Conservation (phyloP, 2,329 filamentous ascomycete species). For the Colletotrichum cereale region DNA sequence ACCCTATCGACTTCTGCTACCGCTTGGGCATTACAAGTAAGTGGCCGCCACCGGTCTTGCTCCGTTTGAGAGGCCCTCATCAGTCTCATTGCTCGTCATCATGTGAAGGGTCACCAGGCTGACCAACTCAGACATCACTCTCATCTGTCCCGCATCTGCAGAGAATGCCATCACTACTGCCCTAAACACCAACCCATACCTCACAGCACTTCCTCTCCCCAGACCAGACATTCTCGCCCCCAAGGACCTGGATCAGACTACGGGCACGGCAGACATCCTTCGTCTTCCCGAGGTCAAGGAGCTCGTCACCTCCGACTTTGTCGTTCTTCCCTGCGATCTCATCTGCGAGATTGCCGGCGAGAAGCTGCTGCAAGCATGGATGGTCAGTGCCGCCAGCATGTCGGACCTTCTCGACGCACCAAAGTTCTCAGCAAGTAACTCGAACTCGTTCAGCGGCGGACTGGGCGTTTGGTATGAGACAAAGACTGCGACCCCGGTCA, state of each 20-base stretch:
- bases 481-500: constrained; percentile 79
- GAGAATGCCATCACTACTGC: constrained; percentile 75
- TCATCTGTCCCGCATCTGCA: constrained; percentile 75
- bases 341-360: constrained; percentile 91
- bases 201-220: constrained; percentile 79
- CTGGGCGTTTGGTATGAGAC: constrained; percentile 94
- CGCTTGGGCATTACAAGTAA: constrained; percentile 81
- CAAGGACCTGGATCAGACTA: constrained; percentile 81
- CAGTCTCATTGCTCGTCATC: constrained; percentile 1
- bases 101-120: constrained; percentile 40
- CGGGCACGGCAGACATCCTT: constrained; percentile 89
- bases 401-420: constrained; percentile 68
- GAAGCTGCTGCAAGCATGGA: constrained; percentile 89
- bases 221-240: constrained; percentile 84
- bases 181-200: constrained; percentile 81
- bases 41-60: constrained; percentile 43
- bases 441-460: constrained; percentile 74
- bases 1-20: constrained; percentile 87
- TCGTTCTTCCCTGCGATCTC: constrained; percentile 92
- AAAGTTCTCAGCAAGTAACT: constrained; percentile 53
- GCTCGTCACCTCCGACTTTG: constrained; percentile 86
- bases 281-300: constrained; percentile 84
- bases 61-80: neutral
- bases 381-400: constrained; percentile 83
- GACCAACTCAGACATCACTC: constrained; percentile 66